Percentiles rank a stretch among this genome's conserved stretches.
These are phyloP conservation scores for Globisporangium middletonii DNA, from an alignment of 352 stramenopile species.

Conservation along the genomic window DNA sequence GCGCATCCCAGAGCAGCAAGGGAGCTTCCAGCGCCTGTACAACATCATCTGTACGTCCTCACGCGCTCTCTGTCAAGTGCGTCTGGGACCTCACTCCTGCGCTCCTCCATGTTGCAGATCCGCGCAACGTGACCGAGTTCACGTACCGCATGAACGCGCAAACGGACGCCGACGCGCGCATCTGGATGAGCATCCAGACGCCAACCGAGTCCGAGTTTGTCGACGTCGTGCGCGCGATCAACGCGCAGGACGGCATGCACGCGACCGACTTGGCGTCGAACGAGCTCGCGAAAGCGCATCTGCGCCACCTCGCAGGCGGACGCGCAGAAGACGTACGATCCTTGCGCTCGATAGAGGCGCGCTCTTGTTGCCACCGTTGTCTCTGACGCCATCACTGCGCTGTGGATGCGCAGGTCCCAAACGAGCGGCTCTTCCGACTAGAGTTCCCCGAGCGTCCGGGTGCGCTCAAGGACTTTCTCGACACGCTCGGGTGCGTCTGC, in stretches of 20 bases:
- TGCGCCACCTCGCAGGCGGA: slow-evolving; percentile 94
- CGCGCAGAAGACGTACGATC: slow-evolving; percentile 54
- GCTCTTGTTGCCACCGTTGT: too few relatives aligned
- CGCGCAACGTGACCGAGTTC: slow-evolving; percentile 94
- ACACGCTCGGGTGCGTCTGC: slow-evolving; percentile 52
- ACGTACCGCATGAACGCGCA: slow-evolving; percentile 92
- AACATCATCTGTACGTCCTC: slow-evolving; percentile 57
- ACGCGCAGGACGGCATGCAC: slow-evolving; percentile 74
- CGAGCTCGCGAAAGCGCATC: slow-evolving; percentile 94
- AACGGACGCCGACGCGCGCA: slow-evolving; percentile 74
- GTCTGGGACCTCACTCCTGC: not conserved
- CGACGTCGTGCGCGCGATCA: slow-evolving; percentile 63
- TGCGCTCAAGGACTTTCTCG: slow-evolving; percentile 92
- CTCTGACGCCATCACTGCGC: not conserved
- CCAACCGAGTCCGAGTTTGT: slow-evolving; percentile 59
- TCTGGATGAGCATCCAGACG: slow-evolving; percentile 96
- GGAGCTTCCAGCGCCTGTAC: slow-evolving; percentile 86
- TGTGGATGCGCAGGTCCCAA: slow-evolving; percentile 34
- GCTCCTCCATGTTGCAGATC: slow-evolving; percentile 27
- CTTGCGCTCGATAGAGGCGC: too few relatives aligned
- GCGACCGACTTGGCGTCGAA: slow-evolving; percentile 93
- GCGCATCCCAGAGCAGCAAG: slow-evolving; percentile 94
- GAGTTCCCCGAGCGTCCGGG: slow-evolving; percentile 94
- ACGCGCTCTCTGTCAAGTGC: not conserved
- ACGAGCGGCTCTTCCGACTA: slow-evolving; percentile 95